These are phyloP conservation scores for Aquilaria sinensis DNA, from an alignment of 345 rosid genomes.

Conservation along the genomic window DNA sequence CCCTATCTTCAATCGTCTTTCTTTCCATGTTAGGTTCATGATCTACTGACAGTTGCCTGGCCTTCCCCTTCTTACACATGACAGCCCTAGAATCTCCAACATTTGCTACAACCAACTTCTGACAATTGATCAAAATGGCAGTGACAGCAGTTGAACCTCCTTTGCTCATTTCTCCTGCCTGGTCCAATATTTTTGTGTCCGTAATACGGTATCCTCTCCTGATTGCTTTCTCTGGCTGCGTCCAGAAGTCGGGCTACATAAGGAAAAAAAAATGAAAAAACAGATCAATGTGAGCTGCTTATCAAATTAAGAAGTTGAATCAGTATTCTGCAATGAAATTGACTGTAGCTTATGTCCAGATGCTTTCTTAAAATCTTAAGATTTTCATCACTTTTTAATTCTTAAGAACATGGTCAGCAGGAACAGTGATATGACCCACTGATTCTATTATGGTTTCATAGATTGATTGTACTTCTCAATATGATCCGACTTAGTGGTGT, in stretches of 20 bases:
- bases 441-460: no score
- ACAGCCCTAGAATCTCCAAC: slow-evolving; percentile 95
- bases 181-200: slow-evolving; percentile 55
- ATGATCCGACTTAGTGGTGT: no score
- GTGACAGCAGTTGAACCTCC: slow-evolving; percentile 99
- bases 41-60: slow-evolving; percentile 78
- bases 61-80: slow-evolving; percentile 57
- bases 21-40: slow-evolving; percentile 78
- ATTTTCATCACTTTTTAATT: no score
- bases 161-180: slow-evolving; percentile 62
- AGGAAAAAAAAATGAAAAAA: background rate
- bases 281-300: background rate
- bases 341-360: no score
- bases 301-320: no score
- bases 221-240: slow-evolving; percentile 62
- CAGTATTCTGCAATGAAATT: no score
- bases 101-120: slow-evolving; percentile 78
- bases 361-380: no score
- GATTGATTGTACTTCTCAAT: no score
- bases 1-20: slow-evolving; percentile 63
- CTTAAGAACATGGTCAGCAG: no score
- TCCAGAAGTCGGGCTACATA: slow-evolving; percentile 69
- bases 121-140: slow-evolving; percentile 67
- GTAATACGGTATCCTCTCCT: slow-evolving; percentile 66
- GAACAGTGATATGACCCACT: no score